Evolutionary conservation across 495 filamentous ascomycete species (phyloP).

Genomic region (Penicillium antarcticum): DNA sequence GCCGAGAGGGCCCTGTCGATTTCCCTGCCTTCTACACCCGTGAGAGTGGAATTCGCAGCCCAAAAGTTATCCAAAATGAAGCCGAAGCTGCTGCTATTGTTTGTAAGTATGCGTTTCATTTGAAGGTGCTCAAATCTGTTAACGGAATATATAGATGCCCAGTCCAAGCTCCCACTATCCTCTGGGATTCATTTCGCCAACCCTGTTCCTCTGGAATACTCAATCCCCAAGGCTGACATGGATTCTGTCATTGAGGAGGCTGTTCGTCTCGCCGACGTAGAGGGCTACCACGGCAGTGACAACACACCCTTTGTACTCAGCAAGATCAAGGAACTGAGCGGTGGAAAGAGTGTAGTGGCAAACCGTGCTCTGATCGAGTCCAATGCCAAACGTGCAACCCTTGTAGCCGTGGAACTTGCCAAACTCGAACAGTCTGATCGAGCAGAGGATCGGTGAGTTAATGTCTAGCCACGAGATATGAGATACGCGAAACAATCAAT

Average conservation of each 20-base stretch:
- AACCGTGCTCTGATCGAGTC: constrained; percentile 75
- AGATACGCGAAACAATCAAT: constrained; percentile 18
- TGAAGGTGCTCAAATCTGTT: background rate
- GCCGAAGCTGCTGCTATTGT: constrained; percentile 83
- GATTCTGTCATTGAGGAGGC: constrained; percentile 70
- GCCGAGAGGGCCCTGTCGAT: constrained; percentile 61
- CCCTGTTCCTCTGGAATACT: constrained; percentile 70
- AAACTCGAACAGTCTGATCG: constrained; percentile 50
- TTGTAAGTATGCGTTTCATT: constrained; percentile 45
- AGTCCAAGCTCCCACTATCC: constrained; percentile 59
- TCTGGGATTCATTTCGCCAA: constrained; percentile 85
- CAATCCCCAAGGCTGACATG: constrained; percentile 71
- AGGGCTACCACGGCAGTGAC: constrained; percentile 67
- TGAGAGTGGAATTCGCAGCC: constrained; percentile 79
- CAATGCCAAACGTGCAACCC: constrained; percentile 78
- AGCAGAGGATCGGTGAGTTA: constrained; percentile 39
- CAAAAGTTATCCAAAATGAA: constrained; percentile 67
- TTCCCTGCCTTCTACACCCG: constrained; percentile 89
- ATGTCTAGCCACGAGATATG: constrained; percentile 1
- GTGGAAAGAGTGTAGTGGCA: constrained; percentile 65
- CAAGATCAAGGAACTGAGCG: constrained; percentile 77
- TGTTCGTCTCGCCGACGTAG: constrained; percentile 63
- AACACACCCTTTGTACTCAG: constrained; percentile 87
- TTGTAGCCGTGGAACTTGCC: constrained; percentile 72
- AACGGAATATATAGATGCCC: constrained; percentile 51